These are phyloP conservation scores for Endogone sp. DNA, from an alignment of 192 early-diverging fungal species.

Conservation along the genomic window DNA sequence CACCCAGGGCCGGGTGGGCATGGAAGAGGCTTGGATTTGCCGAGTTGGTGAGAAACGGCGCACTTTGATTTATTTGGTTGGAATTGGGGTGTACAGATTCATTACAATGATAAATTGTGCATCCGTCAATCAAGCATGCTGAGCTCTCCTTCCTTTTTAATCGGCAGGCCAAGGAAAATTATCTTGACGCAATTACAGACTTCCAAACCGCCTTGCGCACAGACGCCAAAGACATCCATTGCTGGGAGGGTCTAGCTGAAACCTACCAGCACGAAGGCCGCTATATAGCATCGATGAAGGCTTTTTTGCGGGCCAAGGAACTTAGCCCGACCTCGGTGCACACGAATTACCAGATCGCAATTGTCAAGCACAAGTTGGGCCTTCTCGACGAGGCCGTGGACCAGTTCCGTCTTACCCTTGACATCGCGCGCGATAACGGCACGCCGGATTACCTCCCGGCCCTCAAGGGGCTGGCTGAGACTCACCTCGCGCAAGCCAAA, in stretches of 20 bases:
- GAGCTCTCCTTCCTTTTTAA: neutral
- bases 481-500: conserved; percentile 39
- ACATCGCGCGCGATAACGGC: conserved; percentile 24
- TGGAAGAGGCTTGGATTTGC: conserved; percentile 77
- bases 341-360: conserved; percentile 40
- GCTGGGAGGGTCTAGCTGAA: conserved; percentile 81
- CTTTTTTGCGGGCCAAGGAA: conserved; percentile 65
- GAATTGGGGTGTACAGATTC: neutral
- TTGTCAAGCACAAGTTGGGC: conserved; percentile 49
- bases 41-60: conserved; percentile 41
- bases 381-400: conserved; percentile 48
- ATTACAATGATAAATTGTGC: too few relatives aligned
- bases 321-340: conserved; percentile 51
- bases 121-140: neutral
- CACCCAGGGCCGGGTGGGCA: conserved; percentile 64
- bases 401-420: conserved; percentile 33
- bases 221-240: conserved; percentile 52
- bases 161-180: conserved; percentile 27
- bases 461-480: conserved; percentile 47
- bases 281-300: conserved; percentile 72
- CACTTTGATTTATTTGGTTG: too few relatives aligned
- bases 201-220: conserved; percentile 85
- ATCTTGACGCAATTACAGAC: conserved; percentile 52
- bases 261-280: conserved; percentile 68
- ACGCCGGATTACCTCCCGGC: conserved; percentile 40